phyloP scores from a whole-genome alignment of 148 eudicot species.

The Nyssa sinensis region DNA sequence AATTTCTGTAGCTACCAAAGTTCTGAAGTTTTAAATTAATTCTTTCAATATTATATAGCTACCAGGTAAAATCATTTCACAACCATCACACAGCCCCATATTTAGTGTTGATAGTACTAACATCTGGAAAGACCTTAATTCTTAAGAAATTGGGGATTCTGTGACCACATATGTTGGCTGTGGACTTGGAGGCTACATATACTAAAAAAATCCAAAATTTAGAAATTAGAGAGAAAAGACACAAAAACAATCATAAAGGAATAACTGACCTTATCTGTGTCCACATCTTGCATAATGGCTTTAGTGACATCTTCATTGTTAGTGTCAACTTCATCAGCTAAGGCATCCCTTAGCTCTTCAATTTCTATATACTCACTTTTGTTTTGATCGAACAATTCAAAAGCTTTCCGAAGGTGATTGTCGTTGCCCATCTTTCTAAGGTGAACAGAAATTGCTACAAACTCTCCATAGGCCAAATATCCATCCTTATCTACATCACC shows the following conservation, averaged over 20 bases:
- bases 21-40: no score
- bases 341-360: conserved; percentile 36
- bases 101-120: no score
- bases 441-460: conserved; percentile 40
- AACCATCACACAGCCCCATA: no score
- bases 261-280: conserved; percentile 33
- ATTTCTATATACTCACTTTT: conserved; percentile 38
- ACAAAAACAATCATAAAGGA: background rate
- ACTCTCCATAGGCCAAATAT: conserved; percentile 33
- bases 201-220: no score
- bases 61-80: no score
- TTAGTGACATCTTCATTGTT: conserved; percentile 30
- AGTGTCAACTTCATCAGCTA: conserved; percentile 30
- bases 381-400: conserved; percentile 35
- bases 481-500: conserved; percentile 42
- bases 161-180: no score
- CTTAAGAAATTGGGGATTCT: no score
- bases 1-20: no score
- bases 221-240: background rate
- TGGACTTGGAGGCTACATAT: no score
- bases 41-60: no score
- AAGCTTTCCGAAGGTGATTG: conserved; percentile 38
- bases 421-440: conserved; percentile 36
- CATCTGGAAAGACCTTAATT: no score
- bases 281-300: conserved; percentile 41